phyloP scores from a whole-genome alignment of 306 rosid species.

The Clitoria ternatea region DNA sequence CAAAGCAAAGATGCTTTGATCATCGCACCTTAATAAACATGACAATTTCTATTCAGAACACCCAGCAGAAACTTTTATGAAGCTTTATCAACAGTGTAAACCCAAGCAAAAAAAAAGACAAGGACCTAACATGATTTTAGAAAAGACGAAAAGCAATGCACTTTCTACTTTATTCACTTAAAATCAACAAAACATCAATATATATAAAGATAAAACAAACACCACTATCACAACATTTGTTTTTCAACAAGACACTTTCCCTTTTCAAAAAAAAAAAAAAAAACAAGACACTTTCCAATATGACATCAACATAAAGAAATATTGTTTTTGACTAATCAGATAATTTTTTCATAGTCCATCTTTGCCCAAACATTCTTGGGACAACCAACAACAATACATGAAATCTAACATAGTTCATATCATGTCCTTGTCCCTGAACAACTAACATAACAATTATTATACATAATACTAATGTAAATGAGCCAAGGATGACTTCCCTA shows the following conservation, averaged over 20 bases:
- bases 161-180: not conserved
- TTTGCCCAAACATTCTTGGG: constrained; percentile 22
- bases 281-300: not conserved
- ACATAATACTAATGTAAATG: constrained; percentile 21
- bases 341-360: not conserved
- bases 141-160: not conserved
- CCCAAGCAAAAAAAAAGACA: not conserved
- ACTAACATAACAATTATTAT: constrained; percentile 5
- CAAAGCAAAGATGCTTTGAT: not conserved
- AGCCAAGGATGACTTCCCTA: constrained; percentile 94
- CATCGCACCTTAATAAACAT: not conserved
- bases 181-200: not conserved
- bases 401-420: constrained; percentile 21
- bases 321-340: not conserved
- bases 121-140: not conserved
- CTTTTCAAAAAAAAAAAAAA: too few relatives aligned
- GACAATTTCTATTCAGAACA: not conserved
- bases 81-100: not conserved
- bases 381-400: not conserved
- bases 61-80: not conserved
- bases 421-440: not conserved
- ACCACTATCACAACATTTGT: not conserved
- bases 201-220: not conserved
- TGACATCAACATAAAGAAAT: not conserved
- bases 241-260: not conserved